Evolutionary conservation across 257 asterid genomes (phyloP).

Genomic region (Solanum corneliomulleri): DNA sequence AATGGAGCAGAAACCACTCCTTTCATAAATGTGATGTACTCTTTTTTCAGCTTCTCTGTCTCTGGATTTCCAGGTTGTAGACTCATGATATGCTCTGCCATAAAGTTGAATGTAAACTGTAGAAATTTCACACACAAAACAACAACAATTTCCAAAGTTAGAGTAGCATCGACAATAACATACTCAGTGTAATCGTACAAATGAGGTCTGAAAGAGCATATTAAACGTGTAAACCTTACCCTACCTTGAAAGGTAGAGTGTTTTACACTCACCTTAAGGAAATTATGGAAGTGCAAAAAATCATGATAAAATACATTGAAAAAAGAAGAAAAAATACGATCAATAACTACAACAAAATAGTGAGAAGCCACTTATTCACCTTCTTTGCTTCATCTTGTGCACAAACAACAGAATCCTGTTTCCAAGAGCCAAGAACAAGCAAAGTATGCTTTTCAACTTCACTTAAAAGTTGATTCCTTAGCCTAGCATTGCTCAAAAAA

Average conservation of each 20-base stretch:
- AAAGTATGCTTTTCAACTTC: constrained; percentile 72
- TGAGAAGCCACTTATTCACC: constrained; percentile 15
- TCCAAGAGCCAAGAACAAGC: constrained; percentile 68
- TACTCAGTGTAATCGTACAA: not conserved
- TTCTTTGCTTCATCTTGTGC: constrained; percentile 95
- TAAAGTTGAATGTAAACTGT: constrained; percentile 83
- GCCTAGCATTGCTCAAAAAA: constrained; percentile 67
- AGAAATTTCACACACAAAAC: not conserved
- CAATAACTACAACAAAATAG: not conserved
- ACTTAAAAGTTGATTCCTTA: constrained; percentile 48
- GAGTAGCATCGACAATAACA: not conserved
- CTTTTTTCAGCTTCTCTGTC: constrained; percentile 65
- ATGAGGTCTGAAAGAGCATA: not conserved
- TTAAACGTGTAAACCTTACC: not conserved
- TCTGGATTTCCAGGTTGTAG: constrained; percentile 65
- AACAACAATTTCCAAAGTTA: not conserved
- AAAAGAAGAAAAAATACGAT: not conserved
- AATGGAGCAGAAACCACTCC: constrained; percentile 93
- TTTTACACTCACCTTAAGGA: not conserved
- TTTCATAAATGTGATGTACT: constrained; percentile 88
- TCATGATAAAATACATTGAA: not conserved
- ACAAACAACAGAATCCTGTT: constrained; percentile 26
- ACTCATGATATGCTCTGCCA: constrained; percentile 95
- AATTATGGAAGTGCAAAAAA: not conserved
- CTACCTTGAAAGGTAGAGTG: not conserved